Percentiles rank a stretch among this genome's conserved stretches.
Evolutionary conservation across 805 yeast species (phyloP).

Genomic region (Dipodascopsis uninucleata): DNA sequence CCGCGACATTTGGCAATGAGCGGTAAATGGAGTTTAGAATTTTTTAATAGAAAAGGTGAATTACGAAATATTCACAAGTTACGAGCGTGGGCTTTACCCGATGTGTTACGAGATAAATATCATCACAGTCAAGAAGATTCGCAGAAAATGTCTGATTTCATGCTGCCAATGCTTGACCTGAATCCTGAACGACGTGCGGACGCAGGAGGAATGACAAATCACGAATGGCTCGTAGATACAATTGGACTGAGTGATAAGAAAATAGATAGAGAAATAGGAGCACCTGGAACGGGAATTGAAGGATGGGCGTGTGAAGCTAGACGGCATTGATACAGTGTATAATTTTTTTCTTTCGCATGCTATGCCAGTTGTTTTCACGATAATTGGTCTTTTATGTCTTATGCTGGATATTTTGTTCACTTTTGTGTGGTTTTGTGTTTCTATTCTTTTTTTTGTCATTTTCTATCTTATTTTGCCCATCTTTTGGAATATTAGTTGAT

Average conservation of each 20-base stretch:
- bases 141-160: slow-evolving; percentile 65
- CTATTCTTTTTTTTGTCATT: no score
- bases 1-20: slow-evolving; percentile 57
- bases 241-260: slow-evolving; percentile 66
- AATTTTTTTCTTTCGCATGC: no score
- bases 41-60: slow-evolving; percentile 63
- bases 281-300: slow-evolving; percentile 79
- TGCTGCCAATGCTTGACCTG: slow-evolving; percentile 75
- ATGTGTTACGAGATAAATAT: slow-evolving; percentile 82
- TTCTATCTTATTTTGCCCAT: no score
- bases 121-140: slow-evolving; percentile 68
- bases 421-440: no score
- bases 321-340: slow-evolving; percentile 11
- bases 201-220: slow-evolving; percentile 92
- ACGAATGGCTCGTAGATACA: slow-evolving; percentile 77
- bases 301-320: slow-evolving; percentile 81
- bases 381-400: no score
- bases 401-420: no score
- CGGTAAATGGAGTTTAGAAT: slow-evolving; percentile 58
- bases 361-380: no score
- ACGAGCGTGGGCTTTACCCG: slow-evolving; percentile 83
- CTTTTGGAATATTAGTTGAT: no score
- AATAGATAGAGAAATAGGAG: slow-evolving; percentile 71
- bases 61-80: slow-evolving; percentile 74
- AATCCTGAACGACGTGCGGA: slow-evolving; percentile 84